Base-by-base conservation (phyloP, 2,329 filamentous ascomycete species). In the Epichloe elymi region DNA sequence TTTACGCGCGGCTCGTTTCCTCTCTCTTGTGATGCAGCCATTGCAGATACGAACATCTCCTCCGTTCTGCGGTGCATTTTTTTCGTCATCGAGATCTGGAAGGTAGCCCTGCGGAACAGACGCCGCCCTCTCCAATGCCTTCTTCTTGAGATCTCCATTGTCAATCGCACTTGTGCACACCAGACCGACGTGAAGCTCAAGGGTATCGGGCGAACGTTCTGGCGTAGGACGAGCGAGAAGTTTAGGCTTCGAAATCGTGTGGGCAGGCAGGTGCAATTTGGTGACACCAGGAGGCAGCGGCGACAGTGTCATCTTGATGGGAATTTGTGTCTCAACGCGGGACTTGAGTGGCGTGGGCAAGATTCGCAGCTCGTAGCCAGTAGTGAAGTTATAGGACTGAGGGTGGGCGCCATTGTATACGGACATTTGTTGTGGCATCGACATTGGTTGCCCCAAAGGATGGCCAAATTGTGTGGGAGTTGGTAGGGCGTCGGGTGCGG, bases 221-320 rank as follows among this genome's bases (percentile, higher is more conserved):
- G 83, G 78, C 2, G 76, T 67, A 2, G 84, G 80, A 60, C 89
- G 94, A 3, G 86, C 81, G 43, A 95, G 75, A 23, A 95, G 76
- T 67, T 97, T 97, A 6, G 90, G 87, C 65, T 97, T 97, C 19
- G 90, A 93, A 50, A 98, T 93, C 1, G 88, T 94, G 63, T 96
- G 84, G 3, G 85, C 82, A 4, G 91, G 93, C 15, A 98, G 77
- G 61, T 94, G 89, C 48, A 97, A 71, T 63, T 85, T 88, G 56
- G 84, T 86, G 52, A 90, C 80, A 11, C 85, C 85, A 0, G 75
- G 70, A 1, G 90, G 89, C 45, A 95, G 72, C 19, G 86, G 82
- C 52, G 82, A 83, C 39, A 97, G 68, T 0, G 83, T 85, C 67
- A 97, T 76, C 60, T 84, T 84, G 58, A 96, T 88, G 8, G 86